Base-by-base conservation (phyloP, 75 land plant genomes). In the Azolla pinnata region DNA sequence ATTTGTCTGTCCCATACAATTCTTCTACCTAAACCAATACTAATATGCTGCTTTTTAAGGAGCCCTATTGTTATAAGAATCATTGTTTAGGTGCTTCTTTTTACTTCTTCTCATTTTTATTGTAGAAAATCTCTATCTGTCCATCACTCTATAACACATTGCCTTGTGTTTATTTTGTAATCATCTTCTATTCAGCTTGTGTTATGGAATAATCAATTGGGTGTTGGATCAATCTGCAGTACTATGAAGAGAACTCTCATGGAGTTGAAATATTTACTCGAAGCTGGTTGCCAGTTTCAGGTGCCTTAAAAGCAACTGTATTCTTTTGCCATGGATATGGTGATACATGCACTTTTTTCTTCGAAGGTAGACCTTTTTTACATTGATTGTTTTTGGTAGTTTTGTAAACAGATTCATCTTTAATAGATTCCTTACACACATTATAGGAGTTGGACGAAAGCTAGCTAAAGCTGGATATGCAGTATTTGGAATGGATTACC, bases 281-380 rank as follows among this genome's bases (percentile, higher is more conserved):
- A 59, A 80, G 83, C 63, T 92, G 97, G 97, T 60, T 88, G 21
- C 97, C 97, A 25, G 59, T 63, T 45, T 46, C 64, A 29, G 61
- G 67, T 38, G 60, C 51, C 0, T 63, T 77, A 16, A 92, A 85
- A 53, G 97, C 81, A 27, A 19, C 83, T 20, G 56, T 92, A 38
- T 92, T 67, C 54, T 71, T 72, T 65, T 88, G 89, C 63, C 95
- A 92, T 79, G 95, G 96, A 56, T 92, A 88, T 74, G 95, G 97
- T 26, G 95, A 92, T 55, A 88, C 95, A 50, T 78, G 88, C 73
- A 88, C 95, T 29, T 91, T 88, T 65, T 92, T 85, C 61, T 67
- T 82, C 63, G 97, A 90, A 73, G 97, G 97, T 75, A 70, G 29
- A 67, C 47, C 26, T 28, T 10, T 62, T 58, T 57, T 42, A 5